phyloP scores from a whole-genome alignment of 371 early-diverging fungal species.

The Synchytrium microbalum region DNA sequence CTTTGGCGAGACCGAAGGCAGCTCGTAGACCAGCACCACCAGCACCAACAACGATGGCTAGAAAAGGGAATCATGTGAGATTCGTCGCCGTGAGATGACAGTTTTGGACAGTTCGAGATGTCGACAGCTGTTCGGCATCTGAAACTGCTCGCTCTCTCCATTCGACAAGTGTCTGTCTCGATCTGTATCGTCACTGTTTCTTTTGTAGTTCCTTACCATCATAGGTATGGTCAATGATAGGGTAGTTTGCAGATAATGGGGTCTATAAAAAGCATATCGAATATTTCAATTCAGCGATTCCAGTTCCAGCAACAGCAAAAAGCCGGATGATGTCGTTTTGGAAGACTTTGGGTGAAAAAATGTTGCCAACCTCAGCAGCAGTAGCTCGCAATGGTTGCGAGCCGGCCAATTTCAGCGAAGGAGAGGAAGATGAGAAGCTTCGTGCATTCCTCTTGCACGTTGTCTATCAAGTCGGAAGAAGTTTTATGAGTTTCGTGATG shows the following conservation, averaged over 20 bases:
- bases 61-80: not conserved
- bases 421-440: not conserved
- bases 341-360: too few species aligned
- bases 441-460: not conserved
- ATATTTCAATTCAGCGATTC: not conserved
- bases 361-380: conserved; percentile 20
- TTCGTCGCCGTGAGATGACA: not conserved
- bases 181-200: too few species aligned
- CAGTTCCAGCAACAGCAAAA: not conserved
- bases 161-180: too few species aligned
- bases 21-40: conserved; percentile 98
- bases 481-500: too few species aligned
- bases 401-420: not conserved
- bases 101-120: not conserved
- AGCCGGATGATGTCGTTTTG: not conserved
- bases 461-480: too few species aligned
- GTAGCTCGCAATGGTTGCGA: conserved; percentile 24
- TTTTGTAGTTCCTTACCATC: too few species aligned
- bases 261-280: conserved; percentile 1
- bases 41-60: conserved; percentile 84
- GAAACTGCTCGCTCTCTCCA: too few species aligned
- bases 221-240: conserved; percentile 93
- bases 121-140: too few species aligned
- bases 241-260: conserved; percentile 62
- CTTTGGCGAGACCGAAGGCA: conserved; percentile 94